Evolutionary conservation across 441 rosid species (phyloP).

Genomic region (Eutrema salsugineum): DNA sequence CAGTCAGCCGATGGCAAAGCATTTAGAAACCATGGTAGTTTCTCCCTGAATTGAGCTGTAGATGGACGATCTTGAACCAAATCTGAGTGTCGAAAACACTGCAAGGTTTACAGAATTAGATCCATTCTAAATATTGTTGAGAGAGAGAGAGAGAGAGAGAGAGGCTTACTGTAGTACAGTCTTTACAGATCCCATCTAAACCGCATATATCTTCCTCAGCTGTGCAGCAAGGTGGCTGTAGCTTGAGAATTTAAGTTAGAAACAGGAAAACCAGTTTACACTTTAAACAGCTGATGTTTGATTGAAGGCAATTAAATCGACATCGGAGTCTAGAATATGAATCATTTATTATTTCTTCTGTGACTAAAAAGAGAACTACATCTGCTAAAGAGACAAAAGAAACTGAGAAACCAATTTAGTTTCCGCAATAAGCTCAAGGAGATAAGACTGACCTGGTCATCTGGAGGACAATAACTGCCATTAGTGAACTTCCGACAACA

Average conservation of each 20-base stretch:
- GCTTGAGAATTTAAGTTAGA: conserved; percentile 24
- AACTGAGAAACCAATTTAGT: conserved; percentile 16
- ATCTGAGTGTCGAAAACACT: conserved; percentile 74
- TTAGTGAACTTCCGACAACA: conserved; percentile 64
- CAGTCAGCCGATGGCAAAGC: conserved; percentile 82
- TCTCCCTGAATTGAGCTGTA: conserved; percentile 57
- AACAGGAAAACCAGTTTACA: conserved; percentile 13
- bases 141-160: conserved; percentile 13
- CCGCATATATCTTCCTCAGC: conserved; percentile 65
- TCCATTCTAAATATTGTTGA: not conserved
- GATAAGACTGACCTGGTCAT: conserved; percentile 54
- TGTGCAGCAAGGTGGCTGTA: conserved; percentile 90
- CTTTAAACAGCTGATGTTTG: conserved; percentile 15
- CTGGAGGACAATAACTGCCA: conserved; percentile 63
- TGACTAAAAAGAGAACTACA: not conserved
- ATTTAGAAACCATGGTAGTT: conserved; percentile 74
- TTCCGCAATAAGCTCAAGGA: conserved; percentile 6
- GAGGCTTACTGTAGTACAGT: conserved; percentile 66
- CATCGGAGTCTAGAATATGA: conserved; percentile 1
- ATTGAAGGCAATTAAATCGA: conserved; percentile 6
- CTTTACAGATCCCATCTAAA: conserved; percentile 59
- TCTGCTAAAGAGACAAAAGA: conserved; percentile 7
- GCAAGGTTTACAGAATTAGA: conserved; percentile 38
- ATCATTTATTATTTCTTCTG: conserved; percentile 3
- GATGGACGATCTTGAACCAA: conserved; percentile 57